Conservation (phyloP, 2,329 filamentous ascomycete genomes). For the Scytalidium sp. region DNA sequence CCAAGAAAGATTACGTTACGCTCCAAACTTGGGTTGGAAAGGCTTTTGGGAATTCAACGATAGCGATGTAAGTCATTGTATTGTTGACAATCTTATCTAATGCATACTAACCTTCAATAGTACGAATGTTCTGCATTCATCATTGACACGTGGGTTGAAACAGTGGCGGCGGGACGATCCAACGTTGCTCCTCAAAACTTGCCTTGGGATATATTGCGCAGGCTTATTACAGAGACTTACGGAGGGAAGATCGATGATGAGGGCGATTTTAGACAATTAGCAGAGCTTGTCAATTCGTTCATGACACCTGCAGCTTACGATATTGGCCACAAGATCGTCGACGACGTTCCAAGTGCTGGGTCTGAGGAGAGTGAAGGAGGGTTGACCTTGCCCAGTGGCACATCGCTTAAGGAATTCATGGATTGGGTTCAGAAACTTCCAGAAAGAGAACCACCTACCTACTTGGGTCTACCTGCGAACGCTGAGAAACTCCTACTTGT, state of each 20-base stretch:
- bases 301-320: slow-evolving; percentile 90
- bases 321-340: slow-evolving; percentile 84
- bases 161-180: slow-evolving; percentile 76
- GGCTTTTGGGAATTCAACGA: slow-evolving; percentile 99
- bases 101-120: slow-evolving; percentile 54
- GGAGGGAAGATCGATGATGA: slow-evolving; percentile 96
- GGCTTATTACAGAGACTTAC: slow-evolving; percentile 89
- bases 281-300: slow-evolving; percentile 70
- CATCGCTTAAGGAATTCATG: slow-evolving; percentile 80
- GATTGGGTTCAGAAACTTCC: slow-evolving; percentile 89
- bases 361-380: slow-evolving; percentile 50
- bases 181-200: slow-evolving; percentile 93
- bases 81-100: slow-evolving; percentile 80
- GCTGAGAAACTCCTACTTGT: slow-evolving; percentile 94
- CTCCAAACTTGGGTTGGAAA: slow-evolving; percentile 93
- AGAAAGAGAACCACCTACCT: slow-evolving; percentile 94
- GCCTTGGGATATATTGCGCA: slow-evolving; percentile 94
- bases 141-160: slow-evolving; percentile 91
- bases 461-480: slow-evolving; percentile 88
- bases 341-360: slow-evolving; percentile 42
- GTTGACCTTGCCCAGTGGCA: slow-evolving; percentile 75
- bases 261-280: slow-evolving; percentile 73
- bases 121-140: slow-evolving; percentile 98
- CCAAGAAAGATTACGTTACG: slow-evolving; percentile 91
- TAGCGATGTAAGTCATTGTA: slow-evolving; percentile 75